Evolutionary conservation across 345 rosid genomes (phyloP).

Genomic region (Citrus glauca): DNA sequence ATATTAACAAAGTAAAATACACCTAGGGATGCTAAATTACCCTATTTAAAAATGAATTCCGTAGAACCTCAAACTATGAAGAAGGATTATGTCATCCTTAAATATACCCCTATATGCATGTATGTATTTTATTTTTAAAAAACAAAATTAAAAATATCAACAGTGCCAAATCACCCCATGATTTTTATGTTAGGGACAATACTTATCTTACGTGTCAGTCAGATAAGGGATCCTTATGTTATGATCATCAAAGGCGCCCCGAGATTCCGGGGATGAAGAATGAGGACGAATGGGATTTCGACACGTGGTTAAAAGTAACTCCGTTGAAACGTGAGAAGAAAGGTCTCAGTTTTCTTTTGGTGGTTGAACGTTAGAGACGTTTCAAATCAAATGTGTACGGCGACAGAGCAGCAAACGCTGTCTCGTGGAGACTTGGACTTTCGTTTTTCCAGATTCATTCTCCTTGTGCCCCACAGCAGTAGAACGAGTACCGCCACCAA

Average conservation of each 20-base stretch:
- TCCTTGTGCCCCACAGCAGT: background rate
- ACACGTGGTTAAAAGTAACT: background rate
- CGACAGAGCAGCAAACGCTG: background rate
- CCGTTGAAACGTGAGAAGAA: background rate
- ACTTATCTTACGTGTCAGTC: no score
- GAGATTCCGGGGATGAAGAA: background rate
- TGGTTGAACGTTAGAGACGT: background rate
- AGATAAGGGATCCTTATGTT: no score
- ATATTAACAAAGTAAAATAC: no score
- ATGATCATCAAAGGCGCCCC: background rate
- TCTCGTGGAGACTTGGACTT: background rate
- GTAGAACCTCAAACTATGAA: no score
- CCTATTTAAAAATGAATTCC: no score
- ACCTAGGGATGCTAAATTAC: no score
- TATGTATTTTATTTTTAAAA: no score
- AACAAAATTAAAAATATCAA: no score
- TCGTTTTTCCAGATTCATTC: background rate
- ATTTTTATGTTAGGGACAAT: background rate
- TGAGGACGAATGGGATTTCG: background rate
- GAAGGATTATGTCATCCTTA: no score
- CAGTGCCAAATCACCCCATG: background rate
- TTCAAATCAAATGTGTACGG: background rate
- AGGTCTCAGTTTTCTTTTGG: background rate
- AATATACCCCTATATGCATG: no score
- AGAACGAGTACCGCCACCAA: background rate